Base-by-base conservation (phyloP, 257 asterid genomes). In the Nicotiana paniculata region DNA sequence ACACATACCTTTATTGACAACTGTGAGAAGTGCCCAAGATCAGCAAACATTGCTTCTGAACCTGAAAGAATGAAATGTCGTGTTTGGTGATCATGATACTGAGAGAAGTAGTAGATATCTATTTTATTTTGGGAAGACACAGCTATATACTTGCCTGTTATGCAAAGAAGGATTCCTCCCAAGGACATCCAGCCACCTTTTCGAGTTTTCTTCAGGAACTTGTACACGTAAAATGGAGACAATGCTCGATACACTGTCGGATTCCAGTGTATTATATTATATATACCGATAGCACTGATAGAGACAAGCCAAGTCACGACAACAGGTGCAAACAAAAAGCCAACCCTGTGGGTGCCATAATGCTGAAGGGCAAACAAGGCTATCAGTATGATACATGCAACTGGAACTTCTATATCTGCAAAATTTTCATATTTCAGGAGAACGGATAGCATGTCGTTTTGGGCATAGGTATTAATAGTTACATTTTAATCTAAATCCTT, bases 11-110 rank as follows among this genome's bases (percentile, higher is more conserved):
- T 89, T 81, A 95, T 92, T 3, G 99, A 95, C 53, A 90, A 88
- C 91, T 93, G 98, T 62, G 99, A 90, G 85, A 95, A 95, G 87
- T 95, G 99, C 63, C 99, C 99, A 0, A 95, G 97, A 88, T 95
- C 99, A 80, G 99, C 99, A 87, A 91, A 95, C 99, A 95, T 93
- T 43, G 99, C 99, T 90, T 95, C 99, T 6, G 99, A 95, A 89
- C 99, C 99, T 95, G 97, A 77, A 82, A 82, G 64, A 54, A 51
- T 10, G 59, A 10, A 37, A 65, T 58, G 83, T 28, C 32, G 59
- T 84, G 81, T 67, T 72, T 5, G 16, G 13, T 72, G 37, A 72
- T 72, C 59, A 72, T 46, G 39, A 24, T 46, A 57, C 9, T 28
- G 61, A 86, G 82, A 74, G 35, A 30, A 83, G 10, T 18, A 37